phyloP scores from a whole-genome alignment of 2,329 filamentous ascomycete species.

The Ceratocystis albifundus region DNA sequence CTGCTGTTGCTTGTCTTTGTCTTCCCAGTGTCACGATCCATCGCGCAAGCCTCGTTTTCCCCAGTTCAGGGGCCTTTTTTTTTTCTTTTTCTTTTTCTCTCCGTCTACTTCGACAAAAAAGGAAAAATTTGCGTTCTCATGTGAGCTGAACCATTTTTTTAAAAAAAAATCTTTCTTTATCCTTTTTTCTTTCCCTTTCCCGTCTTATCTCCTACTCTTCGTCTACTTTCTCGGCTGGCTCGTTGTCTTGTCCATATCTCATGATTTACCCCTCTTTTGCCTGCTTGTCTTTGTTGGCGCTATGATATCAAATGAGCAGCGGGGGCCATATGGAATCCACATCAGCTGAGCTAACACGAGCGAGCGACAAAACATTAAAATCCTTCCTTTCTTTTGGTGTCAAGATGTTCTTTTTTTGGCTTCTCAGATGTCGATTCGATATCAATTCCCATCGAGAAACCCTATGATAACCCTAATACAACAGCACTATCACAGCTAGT shows the following conservation, averaged over 20 bases:
- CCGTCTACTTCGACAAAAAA: neutral
- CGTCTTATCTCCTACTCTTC: neutral
- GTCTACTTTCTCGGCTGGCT: neutral
- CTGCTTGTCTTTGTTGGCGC: neutral
- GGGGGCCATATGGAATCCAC: no score
- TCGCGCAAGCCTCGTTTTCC: constrained; percentile 6
- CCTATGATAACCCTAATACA: neutral
- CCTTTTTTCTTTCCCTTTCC: neutral
- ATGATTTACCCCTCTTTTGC: constrained; percentile 5
- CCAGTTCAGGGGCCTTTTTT: neutral
- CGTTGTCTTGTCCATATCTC: neutral
- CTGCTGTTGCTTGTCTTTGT: neutral
- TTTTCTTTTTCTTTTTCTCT: constrained; percentile 11
- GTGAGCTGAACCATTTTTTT: neutral
- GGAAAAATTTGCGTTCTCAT: neutral
- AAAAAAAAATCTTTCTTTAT: no score
- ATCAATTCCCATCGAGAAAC: neutral
- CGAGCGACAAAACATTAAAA: neutral
- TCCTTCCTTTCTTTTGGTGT: neutral
- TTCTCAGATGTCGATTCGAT: neutral
- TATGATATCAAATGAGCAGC: neutral
- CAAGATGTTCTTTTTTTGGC: neutral
- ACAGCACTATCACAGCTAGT: neutral
- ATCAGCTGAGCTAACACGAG: neutral
- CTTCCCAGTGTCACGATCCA: constrained; percentile 1